These are phyloP conservation scores for Penicillium cinerascens DNA, from an alignment of 495 filamentous ascomycete genomes.

Conservation along the genomic window DNA sequence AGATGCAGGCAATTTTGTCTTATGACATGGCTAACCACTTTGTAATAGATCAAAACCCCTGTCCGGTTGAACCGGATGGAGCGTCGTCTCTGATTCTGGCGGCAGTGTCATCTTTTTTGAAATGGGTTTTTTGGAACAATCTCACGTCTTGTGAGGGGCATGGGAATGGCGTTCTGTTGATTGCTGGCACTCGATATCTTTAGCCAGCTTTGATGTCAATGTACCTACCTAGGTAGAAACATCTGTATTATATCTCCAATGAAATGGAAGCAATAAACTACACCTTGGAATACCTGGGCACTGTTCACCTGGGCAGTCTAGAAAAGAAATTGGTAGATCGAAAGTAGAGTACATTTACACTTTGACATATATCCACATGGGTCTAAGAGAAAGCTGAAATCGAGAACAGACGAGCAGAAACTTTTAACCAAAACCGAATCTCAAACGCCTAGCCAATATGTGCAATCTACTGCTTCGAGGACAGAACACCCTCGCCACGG, in stretches of 20 bases:
- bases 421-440: conserved; percentile 35
- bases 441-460: conserved; percentile 36
- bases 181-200: conserved; percentile 22
- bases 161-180: conserved; percentile 41
- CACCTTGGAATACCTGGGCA: background rate
- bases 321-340: background rate
- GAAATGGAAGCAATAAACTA: background rate
- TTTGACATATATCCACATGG: conserved; percentile 3
- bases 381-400: conserved; percentile 6
- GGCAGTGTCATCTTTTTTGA: conserved; percentile 7
- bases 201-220: conserved; percentile 20
- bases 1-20: background rate
- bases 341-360: conserved; percentile 4
- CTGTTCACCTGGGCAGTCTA: background rate
- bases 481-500: conserved; percentile 52
- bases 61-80: conserved; percentile 77
- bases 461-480: conserved; percentile 34
- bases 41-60: conserved; percentile 65
- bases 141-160: conserved; percentile 32
- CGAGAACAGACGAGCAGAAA: conserved; percentile 20
- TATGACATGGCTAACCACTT: conserved; percentile 5
- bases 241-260: conserved; percentile 32
- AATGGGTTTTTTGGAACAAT: conserved; percentile 14
- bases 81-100: conserved; percentile 48
- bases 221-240: conserved; percentile 14